Percentiles rank a stretch among this genome's conserved stretches.
These are phyloP conservation scores for Lomentospora prolificans DNA, from an alignment of 2,329 filamentous ascomycete genomes.

Conservation along the genomic window DNA sequence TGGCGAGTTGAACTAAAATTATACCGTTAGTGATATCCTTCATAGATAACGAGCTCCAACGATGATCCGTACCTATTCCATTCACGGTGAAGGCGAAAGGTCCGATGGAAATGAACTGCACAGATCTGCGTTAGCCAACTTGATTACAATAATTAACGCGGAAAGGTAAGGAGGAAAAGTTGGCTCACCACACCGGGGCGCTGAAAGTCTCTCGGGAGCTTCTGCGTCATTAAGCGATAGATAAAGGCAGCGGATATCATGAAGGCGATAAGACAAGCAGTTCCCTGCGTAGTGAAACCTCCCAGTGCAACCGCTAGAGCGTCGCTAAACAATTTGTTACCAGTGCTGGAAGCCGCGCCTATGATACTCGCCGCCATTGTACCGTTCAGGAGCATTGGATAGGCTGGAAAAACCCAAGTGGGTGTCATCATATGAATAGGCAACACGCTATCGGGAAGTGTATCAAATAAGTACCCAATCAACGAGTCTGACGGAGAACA, in stretches of 20 bases:
- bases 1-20: constrained; percentile 31
- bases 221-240: constrained; percentile 81
- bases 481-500: background rate
- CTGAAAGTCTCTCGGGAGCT: constrained; percentile 64
- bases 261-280: constrained; percentile 48
- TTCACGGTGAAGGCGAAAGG: constrained; percentile 53
- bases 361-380: constrained; percentile 58
- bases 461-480: background rate
- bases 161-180: background rate
- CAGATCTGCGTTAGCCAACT: too few relatives aligned
- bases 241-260: constrained; percentile 82
- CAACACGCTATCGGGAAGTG: constrained; percentile 28
- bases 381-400: constrained; percentile 67
- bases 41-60: too few relatives aligned
- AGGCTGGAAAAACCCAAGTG: constrained; percentile 80
- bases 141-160: constrained; percentile 21
- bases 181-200: constrained; percentile 55
- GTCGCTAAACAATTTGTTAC: constrained; percentile 23
- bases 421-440: constrained; percentile 78
- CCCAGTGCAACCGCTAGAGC: constrained; percentile 36
- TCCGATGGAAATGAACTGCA: constrained; percentile 64
- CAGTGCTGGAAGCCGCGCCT: constrained; percentile 23
- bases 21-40: background rate
- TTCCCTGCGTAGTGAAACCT: constrained; percentile 41
- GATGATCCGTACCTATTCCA: constrained; percentile 26